These are phyloP conservation scores for Spatholobus suberectus DNA, from an alignment of 306 rosid genomes.

Conservation along the genomic window DNA sequence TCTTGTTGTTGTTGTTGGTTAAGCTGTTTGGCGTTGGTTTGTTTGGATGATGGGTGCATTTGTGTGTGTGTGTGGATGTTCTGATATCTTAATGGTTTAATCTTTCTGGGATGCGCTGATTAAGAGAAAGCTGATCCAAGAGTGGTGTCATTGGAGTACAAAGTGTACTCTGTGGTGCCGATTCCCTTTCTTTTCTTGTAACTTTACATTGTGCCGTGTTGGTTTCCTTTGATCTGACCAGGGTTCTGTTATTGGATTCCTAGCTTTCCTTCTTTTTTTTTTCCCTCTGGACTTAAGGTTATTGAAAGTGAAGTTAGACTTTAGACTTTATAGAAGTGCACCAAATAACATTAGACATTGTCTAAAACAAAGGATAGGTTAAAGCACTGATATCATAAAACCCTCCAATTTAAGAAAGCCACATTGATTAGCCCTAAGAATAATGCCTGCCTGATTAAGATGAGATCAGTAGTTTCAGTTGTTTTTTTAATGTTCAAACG, in stretches of 20 bases:
- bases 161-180: neutral
- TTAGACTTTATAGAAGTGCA: neutral
- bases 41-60: neutral
- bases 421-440: neutral
- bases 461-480: neutral
- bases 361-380: neutral
- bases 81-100: constrained; percentile 1
- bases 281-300: neutral
- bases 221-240: neutral
- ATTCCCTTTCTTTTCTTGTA: neutral
- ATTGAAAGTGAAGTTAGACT: neutral
- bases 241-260: neutral
- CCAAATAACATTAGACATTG: neutral
- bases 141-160: neutral
- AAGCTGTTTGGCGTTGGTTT: constrained; percentile 27
- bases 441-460: neutral
- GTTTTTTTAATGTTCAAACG: neutral
- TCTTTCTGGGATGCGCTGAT: neutral
- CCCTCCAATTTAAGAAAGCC: neutral
- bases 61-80: neutral
- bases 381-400: neutral
- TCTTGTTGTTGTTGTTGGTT: neutral
- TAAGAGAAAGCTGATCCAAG: constrained; percentile 19
- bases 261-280: neutral
- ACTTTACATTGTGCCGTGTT: neutral